Percentiles rank a stretch among this genome's conserved stretches.
Conservation (phyloP, 805 yeast genomes). For the Cyberlindnera xylosilytica region DNA sequence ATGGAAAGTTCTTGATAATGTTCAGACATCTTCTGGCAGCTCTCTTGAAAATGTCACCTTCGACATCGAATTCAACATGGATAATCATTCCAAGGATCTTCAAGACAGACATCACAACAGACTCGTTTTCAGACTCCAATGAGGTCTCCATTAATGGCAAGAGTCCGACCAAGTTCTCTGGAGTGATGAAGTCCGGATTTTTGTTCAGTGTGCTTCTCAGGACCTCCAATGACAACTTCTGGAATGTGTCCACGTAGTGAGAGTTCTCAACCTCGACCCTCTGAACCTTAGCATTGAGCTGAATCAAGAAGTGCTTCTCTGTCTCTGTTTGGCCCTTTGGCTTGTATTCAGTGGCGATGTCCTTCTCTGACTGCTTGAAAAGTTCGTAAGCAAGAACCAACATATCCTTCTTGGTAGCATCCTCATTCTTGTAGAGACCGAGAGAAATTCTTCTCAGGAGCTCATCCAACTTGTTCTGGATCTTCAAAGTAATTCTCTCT, state of each 20-base stretch:
- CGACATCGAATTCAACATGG: slow-evolving; percentile 58
- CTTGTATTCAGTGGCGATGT: slow-evolving; percentile 18
- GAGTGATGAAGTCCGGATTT: slow-evolving; percentile 56
- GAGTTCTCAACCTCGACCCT: slow-evolving; percentile 54
- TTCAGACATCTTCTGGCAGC: slow-evolving; percentile 59
- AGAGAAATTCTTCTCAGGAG: slow-evolving; percentile 68
- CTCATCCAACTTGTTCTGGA: slow-evolving; percentile 75
- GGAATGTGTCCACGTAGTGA: slow-evolving; percentile 57
- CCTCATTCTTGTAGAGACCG: slow-evolving; percentile 76
- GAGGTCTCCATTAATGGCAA: slow-evolving; percentile 67
- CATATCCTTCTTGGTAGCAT: slow-evolving; percentile 53
- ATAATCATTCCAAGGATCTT: slow-evolving; percentile 58
- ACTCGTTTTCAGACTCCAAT: slow-evolving; percentile 67
- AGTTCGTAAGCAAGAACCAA: slow-evolving; percentile 73
- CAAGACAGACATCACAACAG: slow-evolving; percentile 66
- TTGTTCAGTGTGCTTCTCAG: slow-evolving; percentile 67
- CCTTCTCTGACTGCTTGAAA: slow-evolving; percentile 47
- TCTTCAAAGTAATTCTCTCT: slow-evolving; percentile 63
- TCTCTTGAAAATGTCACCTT: slow-evolving; percentile 46
- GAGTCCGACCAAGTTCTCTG: slow-evolving; percentile 64
- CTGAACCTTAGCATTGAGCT: slow-evolving; percentile 56
- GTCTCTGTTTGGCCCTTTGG: slow-evolving; percentile 34
- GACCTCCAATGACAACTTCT: slow-evolving; percentile 73
- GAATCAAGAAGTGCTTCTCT: slow-evolving; percentile 72
- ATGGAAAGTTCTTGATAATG: slow-evolving; percentile 70